phyloP scores from a whole-genome alignment of 495 filamentous ascomycete genomes.

The Astrothelium subdiscretum region DNA sequence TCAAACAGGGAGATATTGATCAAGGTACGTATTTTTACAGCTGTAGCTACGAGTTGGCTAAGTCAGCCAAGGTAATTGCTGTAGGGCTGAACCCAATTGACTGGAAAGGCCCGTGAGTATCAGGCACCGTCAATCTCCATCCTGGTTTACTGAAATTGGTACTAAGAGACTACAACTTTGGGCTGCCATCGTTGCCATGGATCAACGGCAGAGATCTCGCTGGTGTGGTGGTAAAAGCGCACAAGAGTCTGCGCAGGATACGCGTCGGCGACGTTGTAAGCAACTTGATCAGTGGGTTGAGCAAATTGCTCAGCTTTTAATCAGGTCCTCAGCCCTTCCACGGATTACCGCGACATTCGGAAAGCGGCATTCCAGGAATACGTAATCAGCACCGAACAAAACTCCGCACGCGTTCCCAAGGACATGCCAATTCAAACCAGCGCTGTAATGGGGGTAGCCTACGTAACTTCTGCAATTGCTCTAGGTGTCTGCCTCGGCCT shows the following conservation, averaged over 20 bases:
- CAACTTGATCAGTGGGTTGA: slow-evolving; percentile 21
- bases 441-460: slow-evolving; percentile 53
- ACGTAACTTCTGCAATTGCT: slow-evolving; percentile 46
- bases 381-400: slow-evolving; percentile 49
- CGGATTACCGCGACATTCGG: slow-evolving; percentile 58
- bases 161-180: slow-evolving; percentile 53
- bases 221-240: slow-evolving; percentile 43
- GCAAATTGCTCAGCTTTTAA: neutral
- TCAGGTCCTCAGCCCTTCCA: slow-evolving; percentile 32
- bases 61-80: slow-evolving; percentile 19
- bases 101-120: slow-evolving; percentile 43
- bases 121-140: slow-evolving; percentile 37
- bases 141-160: slow-evolving; percentile 2
- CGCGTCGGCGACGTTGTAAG: slow-evolving; percentile 46
- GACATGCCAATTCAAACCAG: slow-evolving; percentile 37
- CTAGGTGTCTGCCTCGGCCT: slow-evolving; percentile 38
- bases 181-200: slow-evolving; percentile 51
- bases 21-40: neutral
- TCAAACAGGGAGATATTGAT: slow-evolving; percentile 11
- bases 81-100: slow-evolving; percentile 63
- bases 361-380: slow-evolving; percentile 63
- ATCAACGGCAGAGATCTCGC: slow-evolving; percentile 54
- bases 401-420: slow-evolving; percentile 46
- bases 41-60: neutral
- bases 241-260: slow-evolving; percentile 34